phyloP scores from a whole-genome alignment of 495 filamentous ascomycete species.

The Jackrogersella multiformis region DNA sequence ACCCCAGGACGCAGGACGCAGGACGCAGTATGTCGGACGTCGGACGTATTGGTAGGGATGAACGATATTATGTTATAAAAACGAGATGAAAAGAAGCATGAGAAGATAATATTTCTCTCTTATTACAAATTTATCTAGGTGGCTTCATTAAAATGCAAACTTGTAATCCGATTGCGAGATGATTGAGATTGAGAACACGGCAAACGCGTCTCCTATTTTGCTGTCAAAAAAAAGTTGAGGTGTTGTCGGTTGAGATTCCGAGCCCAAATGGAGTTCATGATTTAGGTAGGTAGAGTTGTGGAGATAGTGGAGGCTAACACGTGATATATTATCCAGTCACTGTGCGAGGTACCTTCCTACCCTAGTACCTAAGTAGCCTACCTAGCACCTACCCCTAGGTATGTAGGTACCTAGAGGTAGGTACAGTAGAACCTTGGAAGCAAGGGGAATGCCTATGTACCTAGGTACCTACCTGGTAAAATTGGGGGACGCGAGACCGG shows the following conservation, averaged over 20 bases:
- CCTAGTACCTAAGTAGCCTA: too few relatives aligned
- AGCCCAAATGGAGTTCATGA: conserved; percentile 35
- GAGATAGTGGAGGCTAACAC: conserved; percentile 19
- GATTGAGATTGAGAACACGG: conserved; percentile 12
- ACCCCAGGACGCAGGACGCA: too few relatives aligned
- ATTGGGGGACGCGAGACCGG: neutral
- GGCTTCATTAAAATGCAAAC: conserved; percentile 9
- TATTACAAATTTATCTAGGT: conserved; percentile 1
- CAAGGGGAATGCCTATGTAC: neutral
- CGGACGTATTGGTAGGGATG: too few relatives aligned
- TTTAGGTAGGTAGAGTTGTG: conserved; percentile 29
- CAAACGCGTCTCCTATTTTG: conserved; percentile 22
- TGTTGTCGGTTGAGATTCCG: conserved; percentile 23
- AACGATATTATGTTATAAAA: neutral
- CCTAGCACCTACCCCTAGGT: too few relatives aligned
- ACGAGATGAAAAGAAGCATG: neutral
- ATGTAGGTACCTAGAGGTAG: too few relatives aligned
- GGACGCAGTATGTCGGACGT: neutral
- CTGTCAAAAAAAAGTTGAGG: conserved; percentile 33
- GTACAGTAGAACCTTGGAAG: too few relatives aligned
- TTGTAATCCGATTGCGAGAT: neutral
- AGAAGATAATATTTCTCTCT: neutral
- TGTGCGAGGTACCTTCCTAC: too few relatives aligned
- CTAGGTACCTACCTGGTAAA: too few relatives aligned
- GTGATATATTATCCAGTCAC: neutral